These are phyloP conservation scores for Parathielavia appendiculata DNA, from an alignment of 495 filamentous ascomycete genomes.

Conservation along the genomic window DNA sequence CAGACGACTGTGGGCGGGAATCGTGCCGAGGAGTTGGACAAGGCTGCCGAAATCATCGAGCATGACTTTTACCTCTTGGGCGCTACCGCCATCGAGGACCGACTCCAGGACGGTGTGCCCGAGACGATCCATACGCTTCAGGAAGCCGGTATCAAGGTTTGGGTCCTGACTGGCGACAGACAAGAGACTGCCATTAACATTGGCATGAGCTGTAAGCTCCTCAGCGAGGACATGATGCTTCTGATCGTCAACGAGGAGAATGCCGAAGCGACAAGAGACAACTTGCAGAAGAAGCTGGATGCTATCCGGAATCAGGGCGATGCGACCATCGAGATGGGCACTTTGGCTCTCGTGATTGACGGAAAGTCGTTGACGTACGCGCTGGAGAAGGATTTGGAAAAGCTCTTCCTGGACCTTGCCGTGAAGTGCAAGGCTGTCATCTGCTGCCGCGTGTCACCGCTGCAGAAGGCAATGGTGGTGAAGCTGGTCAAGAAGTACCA, in stretches of 20 bases:
- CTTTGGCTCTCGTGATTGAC: slow-evolving; percentile 93
- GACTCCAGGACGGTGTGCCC: slow-evolving; percentile 93
- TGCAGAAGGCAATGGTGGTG: slow-evolving; percentile 97
- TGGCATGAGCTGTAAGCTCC: slow-evolving; percentile 98
- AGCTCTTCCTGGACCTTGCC: slow-evolving; percentile 86
- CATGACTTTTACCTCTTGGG: slow-evolving; percentile 86
- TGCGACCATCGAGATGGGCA: slow-evolving; percentile 71
- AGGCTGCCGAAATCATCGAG: slow-evolving; percentile 93
- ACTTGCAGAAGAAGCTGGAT: slow-evolving; percentile 84
- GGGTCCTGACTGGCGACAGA: slow-evolving; percentile 96
- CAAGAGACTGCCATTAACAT: slow-evolving; percentile 99
- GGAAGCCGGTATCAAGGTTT: slow-evolving; percentile 95
- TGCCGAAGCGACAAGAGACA: slow-evolving; percentile 68
- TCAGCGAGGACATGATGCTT: slow-evolving; percentile 98
- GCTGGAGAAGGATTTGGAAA: slow-evolving; percentile 90
- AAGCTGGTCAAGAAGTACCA: slow-evolving; percentile 97
- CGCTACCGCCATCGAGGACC: slow-evolving; percentile 96
- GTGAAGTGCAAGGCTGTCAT: slow-evolving; percentile 97
- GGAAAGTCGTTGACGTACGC: slow-evolving; percentile 93
- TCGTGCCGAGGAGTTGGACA: slow-evolving; percentile 91
- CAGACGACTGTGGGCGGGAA: slow-evolving; percentile 87
- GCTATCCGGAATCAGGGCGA: slow-evolving; percentile 74
- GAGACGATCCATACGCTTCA: slow-evolving; percentile 98
- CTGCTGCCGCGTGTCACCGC: slow-evolving; percentile 97
- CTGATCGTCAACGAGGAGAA: slow-evolving; percentile 92